Base-by-base conservation (phyloP, 768 basidiomycete genomes). In the Pluteus cervinus region DNA sequence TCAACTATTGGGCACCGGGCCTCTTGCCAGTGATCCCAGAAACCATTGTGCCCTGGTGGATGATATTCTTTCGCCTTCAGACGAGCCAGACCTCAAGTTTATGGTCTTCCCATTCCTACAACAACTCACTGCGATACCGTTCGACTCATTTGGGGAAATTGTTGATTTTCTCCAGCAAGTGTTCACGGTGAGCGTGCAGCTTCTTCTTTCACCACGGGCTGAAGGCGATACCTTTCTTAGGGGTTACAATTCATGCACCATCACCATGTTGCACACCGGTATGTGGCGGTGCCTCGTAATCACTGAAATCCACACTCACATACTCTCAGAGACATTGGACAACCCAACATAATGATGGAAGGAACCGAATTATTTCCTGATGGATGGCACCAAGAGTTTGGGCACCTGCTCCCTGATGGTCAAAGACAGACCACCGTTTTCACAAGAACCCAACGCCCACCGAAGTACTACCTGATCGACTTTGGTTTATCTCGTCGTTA, bases 1-100 rank as follows among this genome's bases (percentile, higher is more conserved):
- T 50, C 43, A 55, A 37, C 47, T 49, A 6, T n/a, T n/a, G n/a
- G n/a, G n/a, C n/a, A 33, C 40, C 11, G 38, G 43, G 8, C 35
- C 42, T 7, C 33, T 48, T 8, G 32, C 33, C 1, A 17, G 20
- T 18, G 44, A 56, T 35, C 41, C 55, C 25, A 36, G 45, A 30
- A 71, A 67, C n/a, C 62, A 63, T 31, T 65, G 63, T 10, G 51
- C 60, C 3, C 62, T 58, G 0, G 25, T 66, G 7, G 47, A 48
- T 21, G 50, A 58, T 9, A 38, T 49, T 5, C 24, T 60, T 15
- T 33, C 40, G 9, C 25, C 48, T 9, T 50, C 50, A 10, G 49
- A 52, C 29, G 48, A 56, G 12, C 36, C 29, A 14, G 43, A 39
- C 14, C 21, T 31, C 4, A 21, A 24, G 11, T 38, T 54, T n/a